Base-by-base conservation (phyloP, 495 filamentous ascomycete genomes). In the Xylaria palmicola region DNA sequence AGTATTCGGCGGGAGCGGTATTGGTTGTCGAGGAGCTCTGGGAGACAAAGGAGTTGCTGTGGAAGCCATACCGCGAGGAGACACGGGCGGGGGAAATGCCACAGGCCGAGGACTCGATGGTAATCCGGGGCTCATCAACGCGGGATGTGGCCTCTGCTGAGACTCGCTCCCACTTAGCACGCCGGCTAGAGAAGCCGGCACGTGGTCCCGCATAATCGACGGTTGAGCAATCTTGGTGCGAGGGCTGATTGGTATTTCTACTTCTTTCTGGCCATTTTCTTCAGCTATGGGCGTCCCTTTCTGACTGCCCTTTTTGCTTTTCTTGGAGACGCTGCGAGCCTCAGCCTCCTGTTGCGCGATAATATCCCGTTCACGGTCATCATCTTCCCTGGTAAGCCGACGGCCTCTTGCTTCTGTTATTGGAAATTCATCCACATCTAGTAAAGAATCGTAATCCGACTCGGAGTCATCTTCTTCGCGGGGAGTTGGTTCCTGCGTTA, bases 31-130 rank as follows among this genome's bases (percentile, higher is more conserved):
- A 2, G 84, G 86, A 32, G 86, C 82, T 65, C 90, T 84, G 0
- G 92, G 88, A 2, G 90, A 91, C 12, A 91, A 79, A 12, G 90
- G 90, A 22, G 87, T 60, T 3, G 83, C 84, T 0, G 83, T 68
- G 37, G 86, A 78, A 44, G 76, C 75, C 17, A 79, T 67, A 17
- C 65, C 74, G 53, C 83, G 77, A 10, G 90, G 86, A 36, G 91
- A 88, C 65, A 87, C 76, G 17, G 88, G 86, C 37, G 88, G 83
- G n/a, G 88, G 87, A 51, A 90, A 65, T 10, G 84, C 84, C 65
- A 86, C 86, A n/a, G 94, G 94, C 53, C 93, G 83, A 24, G 94
- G 94, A 68, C 95, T 98, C 29, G 89, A 75, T 0, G 94, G 94
- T 48, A 98, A 77, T 24, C 94, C 94, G 20, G 93, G 91, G 59